phyloP scores from a whole-genome alignment of 2,329 filamentous ascomycete genomes.

The Sclerotinia borealis region DNA sequence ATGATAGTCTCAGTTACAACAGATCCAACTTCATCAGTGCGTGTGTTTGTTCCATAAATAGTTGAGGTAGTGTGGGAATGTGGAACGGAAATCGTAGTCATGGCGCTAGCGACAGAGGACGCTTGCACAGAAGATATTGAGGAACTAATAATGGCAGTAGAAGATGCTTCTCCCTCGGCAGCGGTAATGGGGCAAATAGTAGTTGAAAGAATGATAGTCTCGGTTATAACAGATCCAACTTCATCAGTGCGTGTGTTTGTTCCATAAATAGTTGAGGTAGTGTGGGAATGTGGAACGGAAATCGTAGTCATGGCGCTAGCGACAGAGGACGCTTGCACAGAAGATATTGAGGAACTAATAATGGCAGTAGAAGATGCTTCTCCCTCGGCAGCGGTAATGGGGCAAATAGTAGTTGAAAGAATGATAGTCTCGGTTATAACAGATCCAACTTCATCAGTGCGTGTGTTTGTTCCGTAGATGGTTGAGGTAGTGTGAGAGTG shows the following conservation, averaged over 20 bases:
- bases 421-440: conserved; percentile 8
- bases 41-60: conserved; percentile 2
- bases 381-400: neutral
- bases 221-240: conserved; percentile 5
- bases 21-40: conserved; percentile 5
- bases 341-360: neutral
- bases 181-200: conserved; percentile 5
- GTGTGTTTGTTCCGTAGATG: conserved; percentile 1
- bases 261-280: neutral
- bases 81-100: neutral
- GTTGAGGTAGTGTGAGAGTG: neutral
- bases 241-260: conserved; percentile 4
- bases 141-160: neutral
- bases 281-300: neutral
- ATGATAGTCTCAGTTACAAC: conserved; percentile 8
- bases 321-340: neutral
- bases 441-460: conserved; percentile 5
- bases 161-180: neutral
- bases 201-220: conserved; percentile 8
- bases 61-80: neutral
- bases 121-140: neutral
- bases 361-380: neutral
- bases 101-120: neutral
- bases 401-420: conserved; percentile 7
- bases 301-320: neutral